Evolutionary conservation across 2,329 filamentous ascomycete species (phyloP).

Genomic region (Lasiodiplodia hormozganensis): DNA sequence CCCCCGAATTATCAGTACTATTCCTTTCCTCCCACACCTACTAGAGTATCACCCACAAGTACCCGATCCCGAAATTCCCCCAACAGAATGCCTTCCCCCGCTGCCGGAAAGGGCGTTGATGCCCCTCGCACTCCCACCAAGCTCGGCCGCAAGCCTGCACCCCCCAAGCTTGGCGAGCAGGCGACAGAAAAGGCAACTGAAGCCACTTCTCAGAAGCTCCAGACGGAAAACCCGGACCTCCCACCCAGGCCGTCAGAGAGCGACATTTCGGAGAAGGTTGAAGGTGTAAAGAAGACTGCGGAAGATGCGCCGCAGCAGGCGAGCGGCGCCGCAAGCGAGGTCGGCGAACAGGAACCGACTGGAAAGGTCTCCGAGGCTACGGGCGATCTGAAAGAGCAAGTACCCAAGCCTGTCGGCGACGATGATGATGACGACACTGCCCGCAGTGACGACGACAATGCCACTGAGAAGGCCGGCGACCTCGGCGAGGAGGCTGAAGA

Average conservation of each 20-base stretch:
- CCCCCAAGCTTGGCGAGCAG: slow-evolving; percentile 51
- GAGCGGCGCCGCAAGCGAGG: slow-evolving; percentile 41
- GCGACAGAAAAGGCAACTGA: slow-evolving; percentile 15
- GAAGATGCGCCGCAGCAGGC: slow-evolving; percentile 42
- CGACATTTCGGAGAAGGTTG: slow-evolving; percentile 40
- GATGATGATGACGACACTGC: slow-evolving; percentile 49
- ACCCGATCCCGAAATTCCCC: slow-evolving; percentile 35
- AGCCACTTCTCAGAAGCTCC: slow-evolving; percentile 36
- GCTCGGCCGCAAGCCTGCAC: slow-evolving; percentile 54
- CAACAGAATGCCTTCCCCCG: slow-evolving; percentile 57
- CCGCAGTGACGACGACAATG: slow-evolving; percentile 52
- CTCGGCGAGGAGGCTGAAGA: slow-evolving; percentile 38
- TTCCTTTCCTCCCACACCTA: slow-evolving; percentile 59
- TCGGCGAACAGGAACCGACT: slow-evolving; percentile 42
- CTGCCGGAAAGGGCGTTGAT: slow-evolving; percentile 55
- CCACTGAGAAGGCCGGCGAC: slow-evolving; percentile 53
- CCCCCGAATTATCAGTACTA: slow-evolving; percentile 58
- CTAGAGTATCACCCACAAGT: slow-evolving; percentile 37
- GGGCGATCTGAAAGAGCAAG: slow-evolving; percentile 53
- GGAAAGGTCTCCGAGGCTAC: slow-evolving; percentile 57
- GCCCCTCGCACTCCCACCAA: slow-evolving; percentile 60
- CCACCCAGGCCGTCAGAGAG: slow-evolving; percentile 42
- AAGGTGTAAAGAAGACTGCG: slow-evolving; percentile 40
- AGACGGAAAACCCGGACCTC: slow-evolving; percentile 44
- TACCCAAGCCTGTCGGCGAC: slow-evolving; percentile 55